A percentile compares a stretch with the other conserved stretches of the same genome.
These are phyloP conservation scores for Kwoniella shandongensis DNA, from an alignment of 768 basidiomycete genomes.

Conservation along the genomic window DNA sequence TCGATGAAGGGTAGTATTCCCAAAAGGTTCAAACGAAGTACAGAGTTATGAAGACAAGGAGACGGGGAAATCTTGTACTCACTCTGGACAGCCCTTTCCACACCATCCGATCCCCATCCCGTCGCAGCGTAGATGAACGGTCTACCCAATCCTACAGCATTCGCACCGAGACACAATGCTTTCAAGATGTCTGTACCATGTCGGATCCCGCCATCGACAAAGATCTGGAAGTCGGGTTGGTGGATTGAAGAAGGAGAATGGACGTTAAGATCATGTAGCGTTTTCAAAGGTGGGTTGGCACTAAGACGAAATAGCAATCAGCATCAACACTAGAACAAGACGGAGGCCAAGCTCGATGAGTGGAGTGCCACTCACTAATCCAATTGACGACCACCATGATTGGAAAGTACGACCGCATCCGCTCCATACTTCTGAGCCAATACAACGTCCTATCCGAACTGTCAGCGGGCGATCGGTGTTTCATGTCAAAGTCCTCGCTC, in stretches of 20 bases:
- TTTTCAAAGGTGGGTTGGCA: conserved; percentile 71
- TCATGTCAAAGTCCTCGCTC: conserved; percentile 7
- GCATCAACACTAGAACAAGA: too few relatives aligned
- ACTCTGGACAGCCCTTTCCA: conserved; percentile 40
- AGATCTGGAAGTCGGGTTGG: conserved; percentile 55
- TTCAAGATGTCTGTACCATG: conserved; percentile 59
- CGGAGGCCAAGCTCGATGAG: neutral
- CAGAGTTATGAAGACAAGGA: neutral
- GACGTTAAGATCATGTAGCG: conserved; percentile 56
- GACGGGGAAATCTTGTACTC: conserved; percentile 18
- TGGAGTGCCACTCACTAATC: conserved; percentile 55
- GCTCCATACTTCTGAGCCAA: conserved; percentile 54
- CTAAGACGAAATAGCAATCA: conserved; percentile 53
- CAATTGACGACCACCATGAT: conserved; percentile 64
- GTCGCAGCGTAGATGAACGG: conserved; percentile 71
- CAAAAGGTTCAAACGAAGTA: neutral
- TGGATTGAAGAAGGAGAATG: conserved; percentile 56
- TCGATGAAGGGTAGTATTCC: neutral
- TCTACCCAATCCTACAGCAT: conserved; percentile 79
- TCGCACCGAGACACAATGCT: conserved; percentile 65
- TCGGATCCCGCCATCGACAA: conserved; percentile 58
- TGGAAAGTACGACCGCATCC: conserved; percentile 56
- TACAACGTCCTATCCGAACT: conserved; percentile 42
- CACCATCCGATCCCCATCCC: conserved; percentile 41
- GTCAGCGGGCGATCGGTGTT: conserved; percentile 30